Conservation (phyloP, 352 stramenopile genomes). For the Globisporangium acanthophoron region DNA sequence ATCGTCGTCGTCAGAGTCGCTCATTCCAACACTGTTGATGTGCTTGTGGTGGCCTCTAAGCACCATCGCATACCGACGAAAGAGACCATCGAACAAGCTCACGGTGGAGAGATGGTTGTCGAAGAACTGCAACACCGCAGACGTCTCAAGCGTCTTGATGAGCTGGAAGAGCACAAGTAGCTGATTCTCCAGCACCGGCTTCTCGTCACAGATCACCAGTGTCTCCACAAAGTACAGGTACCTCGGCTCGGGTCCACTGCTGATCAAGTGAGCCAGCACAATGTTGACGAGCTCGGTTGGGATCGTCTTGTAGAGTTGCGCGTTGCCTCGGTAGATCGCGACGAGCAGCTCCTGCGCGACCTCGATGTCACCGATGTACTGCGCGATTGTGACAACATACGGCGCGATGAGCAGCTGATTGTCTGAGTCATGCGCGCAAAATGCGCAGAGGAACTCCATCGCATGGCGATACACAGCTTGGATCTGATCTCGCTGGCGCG, state of each 20-base stretch:
- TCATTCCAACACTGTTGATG: not conserved
- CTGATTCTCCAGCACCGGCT: conserved; percentile 59
- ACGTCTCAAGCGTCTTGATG: conserved; percentile 54
- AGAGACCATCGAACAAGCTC: conserved; percentile 24
- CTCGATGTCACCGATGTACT: conserved; percentile 47
- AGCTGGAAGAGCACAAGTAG: conserved; percentile 62
- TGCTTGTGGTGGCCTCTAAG: conserved; percentile 9
- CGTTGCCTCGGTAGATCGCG: conserved; percentile 46
- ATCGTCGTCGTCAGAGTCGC: not conserved
- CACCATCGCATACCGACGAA: conserved; percentile 18
- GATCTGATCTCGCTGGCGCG: conserved; percentile 49
- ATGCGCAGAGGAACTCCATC: conserved; percentile 52
- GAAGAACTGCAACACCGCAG: conserved; percentile 45
- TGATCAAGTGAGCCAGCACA: conserved; percentile 38
- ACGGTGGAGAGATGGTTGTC: conserved; percentile 30
- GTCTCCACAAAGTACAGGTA: conserved; percentile 64
- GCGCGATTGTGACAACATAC: conserved; percentile 42
- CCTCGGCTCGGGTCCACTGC: conserved; percentile 34
- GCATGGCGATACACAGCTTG: conserved; percentile 42
- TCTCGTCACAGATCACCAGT: conserved; percentile 49
- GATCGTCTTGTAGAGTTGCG: conserved; percentile 40
- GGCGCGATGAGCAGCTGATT: conserved; percentile 45
- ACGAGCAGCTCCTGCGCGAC: conserved; percentile 55
- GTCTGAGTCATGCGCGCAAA: conserved; percentile 39
- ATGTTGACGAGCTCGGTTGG: conserved; percentile 53